Evolutionary conservation across 208 protist genomes (phyloP).

Genomic region (Leishmania aethiopica): DNA sequence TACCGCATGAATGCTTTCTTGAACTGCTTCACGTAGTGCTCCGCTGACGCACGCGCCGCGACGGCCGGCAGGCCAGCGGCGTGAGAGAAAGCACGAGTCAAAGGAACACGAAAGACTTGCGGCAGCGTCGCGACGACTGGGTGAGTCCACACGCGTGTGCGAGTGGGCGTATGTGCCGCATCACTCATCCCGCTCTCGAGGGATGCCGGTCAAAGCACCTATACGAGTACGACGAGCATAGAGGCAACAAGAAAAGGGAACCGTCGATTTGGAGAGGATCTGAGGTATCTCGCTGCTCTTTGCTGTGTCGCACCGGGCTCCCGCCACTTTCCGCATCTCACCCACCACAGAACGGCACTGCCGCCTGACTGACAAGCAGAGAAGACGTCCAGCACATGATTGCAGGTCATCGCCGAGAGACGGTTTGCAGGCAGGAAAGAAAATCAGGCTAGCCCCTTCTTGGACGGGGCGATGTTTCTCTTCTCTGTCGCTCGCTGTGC

Average conservation of each 20-base stretch:
- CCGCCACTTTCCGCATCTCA: background rate
- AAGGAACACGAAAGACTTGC: background rate
- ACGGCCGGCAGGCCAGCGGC: background rate
- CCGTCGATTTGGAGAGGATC: background rate
- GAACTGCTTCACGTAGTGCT: conserved; percentile 25
- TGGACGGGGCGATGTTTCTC: background rate
- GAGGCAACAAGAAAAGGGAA: background rate
- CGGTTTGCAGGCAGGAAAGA: background rate
- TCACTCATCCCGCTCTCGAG: background rate
- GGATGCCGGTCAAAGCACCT: background rate
- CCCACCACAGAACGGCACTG: background rate
- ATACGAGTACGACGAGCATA: background rate
- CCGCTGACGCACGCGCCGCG: background rate
- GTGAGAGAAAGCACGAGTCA: background rate
- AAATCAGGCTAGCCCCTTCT: background rate
- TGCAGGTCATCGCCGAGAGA: background rate
- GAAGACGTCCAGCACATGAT: background rate
- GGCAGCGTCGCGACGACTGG: background rate
- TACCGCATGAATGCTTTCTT: conserved; percentile 33
- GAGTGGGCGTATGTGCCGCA: background rate
- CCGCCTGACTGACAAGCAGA: background rate
- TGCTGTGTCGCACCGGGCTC: background rate
- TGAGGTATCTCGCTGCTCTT: background rate
- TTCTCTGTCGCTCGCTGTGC: background rate
- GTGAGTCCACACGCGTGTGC: background rate